phyloP scores from a whole-genome alignment of 73 alveolate species.

The Paramecium caudatum region DNA sequence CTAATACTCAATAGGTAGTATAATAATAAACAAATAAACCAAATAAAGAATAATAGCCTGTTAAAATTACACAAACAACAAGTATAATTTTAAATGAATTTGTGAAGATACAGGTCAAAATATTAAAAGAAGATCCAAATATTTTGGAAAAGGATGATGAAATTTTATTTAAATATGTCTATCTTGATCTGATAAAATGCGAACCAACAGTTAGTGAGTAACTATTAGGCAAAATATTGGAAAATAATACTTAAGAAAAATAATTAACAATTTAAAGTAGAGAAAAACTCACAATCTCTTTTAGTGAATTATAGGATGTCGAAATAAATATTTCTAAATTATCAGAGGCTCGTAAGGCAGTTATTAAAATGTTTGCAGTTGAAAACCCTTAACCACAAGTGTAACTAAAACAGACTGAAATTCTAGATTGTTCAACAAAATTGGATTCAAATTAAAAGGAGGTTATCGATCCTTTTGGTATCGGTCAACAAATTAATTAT shows the following conservation, averaged over 20 bases:
- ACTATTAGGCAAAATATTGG: not conserved
- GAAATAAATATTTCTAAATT: not conserved
- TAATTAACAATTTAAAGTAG: not conserved
- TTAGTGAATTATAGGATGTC: conserved; percentile 8
- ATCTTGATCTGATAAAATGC: conserved; percentile 15
- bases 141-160: conserved; percentile 20
- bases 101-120: not conserved
- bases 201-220: conserved; percentile 27
- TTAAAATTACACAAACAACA: not conserved
- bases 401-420: too few species aligned
- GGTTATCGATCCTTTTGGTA: conserved; percentile 36
- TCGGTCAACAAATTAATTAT: conserved; percentile 47
- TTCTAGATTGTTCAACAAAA: too few species aligned
- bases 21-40: not conserved
- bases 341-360: not conserved
- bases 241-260: not conserved
- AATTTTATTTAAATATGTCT: not conserved
- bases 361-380: not conserved
- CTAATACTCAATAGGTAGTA: not conserved
- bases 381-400: too few species aligned
- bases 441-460: not conserved
- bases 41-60: not conserved
- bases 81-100: not conserved
- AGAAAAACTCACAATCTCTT: not conserved
- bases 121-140: not conserved